Evolutionary conservation across 192 early-diverging fungal genomes (phyloP), one percentile per base, ranked within the genome.

Genomic region (Powellomyces hirtus): DNA sequence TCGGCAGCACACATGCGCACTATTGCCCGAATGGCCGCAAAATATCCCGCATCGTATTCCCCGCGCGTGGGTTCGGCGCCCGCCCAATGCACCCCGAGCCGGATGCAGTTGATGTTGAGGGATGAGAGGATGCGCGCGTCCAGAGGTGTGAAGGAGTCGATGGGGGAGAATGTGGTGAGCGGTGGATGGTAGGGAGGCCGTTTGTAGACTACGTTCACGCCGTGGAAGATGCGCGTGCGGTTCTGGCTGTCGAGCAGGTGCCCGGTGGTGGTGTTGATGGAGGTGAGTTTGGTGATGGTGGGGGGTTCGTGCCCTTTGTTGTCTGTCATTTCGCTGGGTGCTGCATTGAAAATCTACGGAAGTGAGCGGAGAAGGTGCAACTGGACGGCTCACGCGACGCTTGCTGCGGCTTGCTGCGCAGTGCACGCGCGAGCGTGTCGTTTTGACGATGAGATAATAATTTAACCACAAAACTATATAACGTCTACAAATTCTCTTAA

Each of bases 181-280:
- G 70, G 65, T 1, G 73, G 69, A 38, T 84, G 74, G 66, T 72
- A 86, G 3, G 85, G 85, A 10, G 72, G 67, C 29, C 38, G 36
- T 64, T 86, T 86, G 74, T 73, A 83, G 34, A 86, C 85, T n/a
- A 84, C 81, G 46, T 84, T 86, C 29, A 82, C 76, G 24, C 83
- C 85, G 24, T 79, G 85, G 58, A 86, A 86, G 60, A 83, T 77
- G 7, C 81, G 81, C 11, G 68, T 64, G 10, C 85, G 79, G 42
- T 78, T 78, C 36, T 78, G 68, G n/a, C 51, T 53, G 65, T 86
- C 85, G 13, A 81, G 67, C 18, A 84, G 72, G 1, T 74, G 70
- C 26, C 74, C 45, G 0, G 72, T 79, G 0, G 52, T 27, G 31
- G 74, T 79, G 34, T 83, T 70, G 38, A 85, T 79, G 0, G 58